Conservation (phyloP, 805 yeast species). For the Metschnikowia koreensis region DNA sequence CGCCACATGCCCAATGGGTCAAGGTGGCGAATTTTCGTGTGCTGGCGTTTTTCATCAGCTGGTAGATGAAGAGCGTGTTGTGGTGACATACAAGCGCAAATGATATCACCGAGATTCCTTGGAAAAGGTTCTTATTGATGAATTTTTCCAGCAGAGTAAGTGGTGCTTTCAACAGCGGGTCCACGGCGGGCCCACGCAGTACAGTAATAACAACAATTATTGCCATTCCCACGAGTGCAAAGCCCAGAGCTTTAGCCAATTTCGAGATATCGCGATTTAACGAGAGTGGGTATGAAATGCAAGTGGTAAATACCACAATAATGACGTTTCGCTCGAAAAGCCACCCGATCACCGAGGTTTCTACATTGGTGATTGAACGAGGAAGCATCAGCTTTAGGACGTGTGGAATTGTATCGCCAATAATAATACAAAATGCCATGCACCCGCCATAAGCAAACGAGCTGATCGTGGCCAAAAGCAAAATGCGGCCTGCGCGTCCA, state of each 20-base stretch:
- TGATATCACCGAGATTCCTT: slow-evolving; percentile 90
- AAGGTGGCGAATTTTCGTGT: slow-evolving; percentile 69
- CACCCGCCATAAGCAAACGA: slow-evolving; percentile 93
- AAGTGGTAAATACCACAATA: slow-evolving; percentile 64
- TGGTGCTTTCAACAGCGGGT: slow-evolving; percentile 46
- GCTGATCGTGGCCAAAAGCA: slow-evolving; percentile 74
- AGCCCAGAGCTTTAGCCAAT: slow-evolving; percentile 80
- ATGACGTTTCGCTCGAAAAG: slow-evolving; percentile 66
- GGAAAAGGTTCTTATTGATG: slow-evolving; percentile 66
- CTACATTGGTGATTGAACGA: slow-evolving; percentile 28
- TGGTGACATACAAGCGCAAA: slow-evolving; percentile 96
- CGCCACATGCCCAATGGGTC: slow-evolving; percentile 80
- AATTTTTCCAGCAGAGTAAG: slow-evolving; percentile 45
- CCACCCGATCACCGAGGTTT: slow-evolving; percentile 40
- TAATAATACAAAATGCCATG: slow-evolving; percentile 89
- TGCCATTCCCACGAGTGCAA: slow-evolving; percentile 83
- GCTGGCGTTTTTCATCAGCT: slow-evolving; percentile 75
- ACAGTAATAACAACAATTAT: slow-evolving; percentile 73
- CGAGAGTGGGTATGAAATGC: slow-evolving; percentile 80
- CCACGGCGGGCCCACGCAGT: slow-evolving; percentile 65
- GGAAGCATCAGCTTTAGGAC: slow-evolving; percentile 71
- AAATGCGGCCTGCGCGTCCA: slow-evolving; percentile 67
- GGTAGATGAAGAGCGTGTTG: slow-evolving; percentile 85
- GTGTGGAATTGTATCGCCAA: slow-evolving; percentile 94
- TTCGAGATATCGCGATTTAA: slow-evolving; percentile 77